Conservation (phyloP, 768 basidiomycete genomes). For the Hebeloma cylindrosporum region DNA sequence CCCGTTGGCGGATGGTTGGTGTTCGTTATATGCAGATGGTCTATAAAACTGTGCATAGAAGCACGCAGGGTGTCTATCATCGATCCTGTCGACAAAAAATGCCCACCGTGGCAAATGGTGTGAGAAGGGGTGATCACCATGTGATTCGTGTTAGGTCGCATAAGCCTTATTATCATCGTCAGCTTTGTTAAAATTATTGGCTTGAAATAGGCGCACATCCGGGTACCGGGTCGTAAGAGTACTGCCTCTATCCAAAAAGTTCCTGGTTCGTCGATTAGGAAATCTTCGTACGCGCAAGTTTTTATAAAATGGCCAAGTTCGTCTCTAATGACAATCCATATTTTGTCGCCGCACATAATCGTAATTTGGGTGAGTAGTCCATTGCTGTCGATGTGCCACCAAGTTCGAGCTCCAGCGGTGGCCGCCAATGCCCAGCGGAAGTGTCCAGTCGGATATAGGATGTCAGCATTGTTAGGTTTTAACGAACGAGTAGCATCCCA, state of each 20-base stretch:
- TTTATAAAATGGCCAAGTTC: background rate
- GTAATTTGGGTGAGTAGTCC: background rate
- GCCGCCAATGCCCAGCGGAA: constrained; percentile 8
- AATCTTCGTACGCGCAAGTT: background rate
- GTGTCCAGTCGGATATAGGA: constrained; percentile 5
- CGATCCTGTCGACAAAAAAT: constrained; percentile 8
- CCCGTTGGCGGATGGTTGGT: constrained; percentile 14
- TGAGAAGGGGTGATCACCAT: constrained; percentile 5
- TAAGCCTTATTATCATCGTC: constrained; percentile 6
- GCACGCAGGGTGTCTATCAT: constrained; percentile 11
- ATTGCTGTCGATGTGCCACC: constrained; percentile 8
- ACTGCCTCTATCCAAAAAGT: constrained; percentile 13
- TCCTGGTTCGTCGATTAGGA: background rate
- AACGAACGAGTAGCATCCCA: constrained; percentile 10
- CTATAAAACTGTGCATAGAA: constrained; percentile 13
- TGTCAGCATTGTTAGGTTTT: background rate
- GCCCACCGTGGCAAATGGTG: constrained; percentile 15
- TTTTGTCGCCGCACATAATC: constrained; percentile 5
- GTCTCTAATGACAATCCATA: constrained; percentile 1
- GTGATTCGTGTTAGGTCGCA: constrained; percentile 13
- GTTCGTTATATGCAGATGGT: constrained; percentile 15
- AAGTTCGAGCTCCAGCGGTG: constrained; percentile 2
- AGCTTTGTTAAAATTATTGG: constrained; percentile 1
- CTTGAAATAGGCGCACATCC: constrained; percentile 10
- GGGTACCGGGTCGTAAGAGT: constrained; percentile 4